Base-by-base conservation (phyloP, 169 alveolate species). In the Eimeria sp. region DNA sequence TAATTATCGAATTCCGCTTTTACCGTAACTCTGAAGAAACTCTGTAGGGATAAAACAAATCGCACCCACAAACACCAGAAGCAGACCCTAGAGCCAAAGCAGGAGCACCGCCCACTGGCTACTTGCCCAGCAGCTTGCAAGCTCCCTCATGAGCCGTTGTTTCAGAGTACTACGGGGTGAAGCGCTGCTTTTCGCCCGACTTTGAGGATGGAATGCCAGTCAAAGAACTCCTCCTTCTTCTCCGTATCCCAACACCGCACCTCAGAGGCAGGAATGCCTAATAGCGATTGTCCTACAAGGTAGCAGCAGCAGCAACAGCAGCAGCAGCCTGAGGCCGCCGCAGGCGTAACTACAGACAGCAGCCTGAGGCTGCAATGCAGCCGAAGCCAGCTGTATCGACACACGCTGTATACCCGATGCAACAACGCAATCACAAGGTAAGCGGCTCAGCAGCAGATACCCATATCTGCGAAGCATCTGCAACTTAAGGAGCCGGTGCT, bases 381-480 rank as follows among this genome's bases (percentile, higher is more conserved):
- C 89, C 40, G 40, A 30, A 25, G 14, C 78, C 49, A 80, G 49
- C 49, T 52, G 25, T n/a, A 1, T 56, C 4, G 68, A n/a, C 52
- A 85, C 37, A 60, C 40, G 18, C 33, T 56, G 4, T 23, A 20
- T 49, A 20, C 62, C 56, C 27, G 4, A 40, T 33, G 91, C 78
- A 85, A 9, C 33, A 56, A 27, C 76, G 58, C 46, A 33, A 62
- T 27, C 37, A 46, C 43, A 87, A 23, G 62, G 56, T 3, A 52
- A 60, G 71, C 23, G 72, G n/a, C 6, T 20, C 40, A 27, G 66
- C 66, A 30, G 60, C 68, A 18, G 3, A 43, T 82, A 90, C 95
- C 95, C 85, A 71, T 78, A 40, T 90, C 95, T 25, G 95, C 95
- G 56, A 90, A 90, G 77, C 95, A 90, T 56, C 95, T 78, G 80